phyloP scores from a whole-genome alignment of 2,329 filamentous ascomycete genomes.

The Ramularia endophylla region DNA sequence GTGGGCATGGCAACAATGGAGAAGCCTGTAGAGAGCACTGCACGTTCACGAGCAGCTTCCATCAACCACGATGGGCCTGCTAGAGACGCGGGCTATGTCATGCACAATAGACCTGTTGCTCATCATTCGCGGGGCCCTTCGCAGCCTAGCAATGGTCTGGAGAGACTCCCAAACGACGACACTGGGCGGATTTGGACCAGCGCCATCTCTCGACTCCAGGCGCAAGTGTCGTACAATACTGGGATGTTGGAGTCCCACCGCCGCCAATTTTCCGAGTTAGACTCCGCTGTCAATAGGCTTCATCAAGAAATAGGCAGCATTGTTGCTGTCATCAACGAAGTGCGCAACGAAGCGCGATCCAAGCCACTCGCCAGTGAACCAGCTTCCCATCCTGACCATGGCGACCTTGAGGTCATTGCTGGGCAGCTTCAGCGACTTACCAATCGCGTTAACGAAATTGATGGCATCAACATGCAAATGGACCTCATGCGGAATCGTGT shows the following conservation, averaged over 20 bases:
- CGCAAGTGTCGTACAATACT: constrained; percentile 44
- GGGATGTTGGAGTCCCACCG: constrained; percentile 36
- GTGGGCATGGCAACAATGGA: constrained; percentile 18
- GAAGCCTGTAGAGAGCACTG: constrained; percentile 10
- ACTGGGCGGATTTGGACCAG: constrained; percentile 34
- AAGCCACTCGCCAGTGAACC: constrained; percentile 16
- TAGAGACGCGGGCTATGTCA: not conserved
- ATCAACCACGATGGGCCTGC: constrained; percentile 18
- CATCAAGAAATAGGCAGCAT: constrained; percentile 35
- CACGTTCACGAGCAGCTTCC: constrained; percentile 15
- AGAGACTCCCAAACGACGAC: constrained; percentile 20
- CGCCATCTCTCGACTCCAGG: constrained; percentile 41
- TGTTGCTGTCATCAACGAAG: constrained; percentile 31
- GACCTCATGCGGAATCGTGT: constrained; percentile 45
- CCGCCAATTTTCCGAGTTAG: constrained; percentile 37
- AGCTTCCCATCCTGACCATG: constrained; percentile 22
- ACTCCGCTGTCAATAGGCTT: constrained; percentile 35
- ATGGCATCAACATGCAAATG: constrained; percentile 42
- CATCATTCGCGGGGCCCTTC: not conserved
- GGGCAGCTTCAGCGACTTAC: constrained; percentile 34
- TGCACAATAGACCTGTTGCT: not conserved
- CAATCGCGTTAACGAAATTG: constrained; percentile 41
- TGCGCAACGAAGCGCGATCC: constrained; percentile 33
- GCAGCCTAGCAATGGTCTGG: constrained; percentile 6
- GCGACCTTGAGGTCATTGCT: constrained; percentile 41